Base-by-base conservation (phyloP, 2,329 filamentous ascomycete genomes). In the Aspergillus sp. region DNA sequence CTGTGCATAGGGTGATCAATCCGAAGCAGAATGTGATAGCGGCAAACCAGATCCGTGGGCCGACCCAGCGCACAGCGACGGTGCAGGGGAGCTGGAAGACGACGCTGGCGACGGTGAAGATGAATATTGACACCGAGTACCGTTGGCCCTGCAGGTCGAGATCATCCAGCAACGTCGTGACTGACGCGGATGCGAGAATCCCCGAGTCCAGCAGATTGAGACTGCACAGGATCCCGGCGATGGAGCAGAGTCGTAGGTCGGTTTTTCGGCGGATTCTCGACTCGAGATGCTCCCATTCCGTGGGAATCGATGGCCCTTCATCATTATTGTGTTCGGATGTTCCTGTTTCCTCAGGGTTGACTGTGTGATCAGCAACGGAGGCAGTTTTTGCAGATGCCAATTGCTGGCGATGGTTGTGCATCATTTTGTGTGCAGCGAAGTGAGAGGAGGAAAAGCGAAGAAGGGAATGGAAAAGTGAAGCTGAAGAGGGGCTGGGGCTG, bases 61-160 rank as follows among this genome's bases (percentile, higher is more conserved):
- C 87, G 49, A 88, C 78, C 1, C 83, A 80, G 47, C 88, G 80
- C 27, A 89, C 85, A 1, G 86, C 83, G 45, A 90, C 80, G 0
- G 87, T 90, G 2, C 85, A 86, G 0, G 88, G 88, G 7, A 90
- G 75, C 69, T 90, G 87, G 66, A 88, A 89, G 9, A 81, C 80
- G 41, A 90, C 86, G 65, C 82, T 86, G 5, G 86, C 80, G 55
- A 90, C 81, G 9, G 87, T 89, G 72, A 90, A 89, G 69, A 90
- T 88, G 75, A 90, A 88, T 57, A 91, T 90, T 20, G 86, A 82
- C 4, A 90, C 82, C 1, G 85, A 88, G 64, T 88, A 90, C 40
- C 87, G 80, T 61, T 87, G 84, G 20, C 87, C 87, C 42, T 84
- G 80, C 12, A 90, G 76, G 15, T 82, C 80, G 42, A 90, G 77